A percentile compares a stretch with the other conserved stretches of the same genome.
These are phyloP conservation scores for Lentinus brumalis DNA, from an alignment of 768 basidiomycete genomes.

Conservation along the genomic window DNA sequence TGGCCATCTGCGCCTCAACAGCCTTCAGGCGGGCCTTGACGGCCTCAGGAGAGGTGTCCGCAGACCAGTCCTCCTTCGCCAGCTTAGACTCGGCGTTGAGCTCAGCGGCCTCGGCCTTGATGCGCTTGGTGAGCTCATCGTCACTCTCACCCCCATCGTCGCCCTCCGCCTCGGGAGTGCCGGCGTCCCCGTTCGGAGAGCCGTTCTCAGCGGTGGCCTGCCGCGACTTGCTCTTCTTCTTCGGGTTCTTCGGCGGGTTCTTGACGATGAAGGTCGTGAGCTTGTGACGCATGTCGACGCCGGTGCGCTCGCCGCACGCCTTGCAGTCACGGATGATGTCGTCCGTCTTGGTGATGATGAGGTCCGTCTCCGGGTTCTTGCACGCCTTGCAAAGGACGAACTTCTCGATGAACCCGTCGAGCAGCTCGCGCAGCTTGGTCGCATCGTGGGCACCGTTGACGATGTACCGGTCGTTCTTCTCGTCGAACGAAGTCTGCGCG, in stretches of 20 bases:
- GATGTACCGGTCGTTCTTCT: slow-evolving; percentile 97
- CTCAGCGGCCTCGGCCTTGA: slow-evolving; percentile 86
- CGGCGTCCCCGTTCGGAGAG: slow-evolving; percentile 42
- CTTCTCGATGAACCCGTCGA: slow-evolving; percentile 97
- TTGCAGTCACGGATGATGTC: slow-evolving; percentile 96
- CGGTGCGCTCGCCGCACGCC: slow-evolving; percentile 92
- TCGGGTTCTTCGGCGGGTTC: slow-evolving; percentile 91
- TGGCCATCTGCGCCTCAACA: slow-evolving; percentile 60
- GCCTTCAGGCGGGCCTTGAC: slow-evolving; percentile 81
- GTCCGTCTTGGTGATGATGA: slow-evolving; percentile 86
- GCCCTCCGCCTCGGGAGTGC: slow-evolving; percentile 41
- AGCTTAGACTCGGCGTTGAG: slow-evolving; percentile 64
- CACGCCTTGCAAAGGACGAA: slow-evolving; percentile 96
- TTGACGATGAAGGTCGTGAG: slow-evolving; percentile 95
- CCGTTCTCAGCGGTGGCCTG: slow-evolving; percentile 53
- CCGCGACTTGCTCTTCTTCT: slow-evolving; percentile 59
- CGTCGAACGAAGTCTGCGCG: slow-evolving; percentile 94
- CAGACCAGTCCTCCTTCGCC: slow-evolving; percentile 83
- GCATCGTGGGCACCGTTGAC: slow-evolving; percentile 98
- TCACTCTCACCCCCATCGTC: slow-evolving; percentile 70
- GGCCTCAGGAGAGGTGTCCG: slow-evolving; percentile 88
- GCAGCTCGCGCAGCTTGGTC: slow-evolving; percentile 87
- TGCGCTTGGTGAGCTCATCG: slow-evolving; percentile 86
- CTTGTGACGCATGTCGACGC: slow-evolving; percentile 95
- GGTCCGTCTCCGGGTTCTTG: slow-evolving; percentile 99